phyloP scores from a whole-genome alignment of 768 basidiomycete species.

The Russula sp. region DNA sequence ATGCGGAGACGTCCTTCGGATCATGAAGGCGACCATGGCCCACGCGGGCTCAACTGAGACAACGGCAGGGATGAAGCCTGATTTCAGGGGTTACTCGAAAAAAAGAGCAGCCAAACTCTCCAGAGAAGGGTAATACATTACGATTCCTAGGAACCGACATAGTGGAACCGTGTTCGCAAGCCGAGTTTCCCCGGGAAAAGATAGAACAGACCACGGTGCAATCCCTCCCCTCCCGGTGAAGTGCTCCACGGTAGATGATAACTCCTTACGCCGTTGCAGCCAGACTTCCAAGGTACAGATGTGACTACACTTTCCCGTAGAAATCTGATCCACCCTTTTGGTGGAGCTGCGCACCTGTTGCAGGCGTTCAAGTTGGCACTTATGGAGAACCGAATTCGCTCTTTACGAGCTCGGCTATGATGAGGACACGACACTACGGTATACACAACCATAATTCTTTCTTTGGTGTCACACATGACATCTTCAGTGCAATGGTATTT shows the following conservation, averaged over 20 bases:
- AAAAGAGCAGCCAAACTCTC: background rate
- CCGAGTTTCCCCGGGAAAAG: background rate
- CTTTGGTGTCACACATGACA: background rate
- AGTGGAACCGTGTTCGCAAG: background rate
- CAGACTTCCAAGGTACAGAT: background rate
- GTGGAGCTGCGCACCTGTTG: background rate
- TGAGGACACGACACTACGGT: background rate
- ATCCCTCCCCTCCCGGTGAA: background rate
- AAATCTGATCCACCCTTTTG: background rate
- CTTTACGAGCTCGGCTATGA: background rate
- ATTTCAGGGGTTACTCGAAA: background rate
- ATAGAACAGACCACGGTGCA: background rate
- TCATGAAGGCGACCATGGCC: background rate
- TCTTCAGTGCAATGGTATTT: background rate
- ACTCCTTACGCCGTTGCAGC: background rate
- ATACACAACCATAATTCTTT: background rate
- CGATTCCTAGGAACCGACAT: background rate
- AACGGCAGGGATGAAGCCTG: background rate
- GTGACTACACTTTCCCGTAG: background rate
- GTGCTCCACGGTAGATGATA: background rate
- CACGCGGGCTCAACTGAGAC: background rate
- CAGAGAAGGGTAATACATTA: background rate
- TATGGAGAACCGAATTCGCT: background rate
- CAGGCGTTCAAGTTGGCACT: background rate
- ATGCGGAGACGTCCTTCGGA: background rate